Evolutionary conservation across 2,329 filamentous ascomycete species (phyloP).

Genomic region (Leptographium radiaticola): DNA sequence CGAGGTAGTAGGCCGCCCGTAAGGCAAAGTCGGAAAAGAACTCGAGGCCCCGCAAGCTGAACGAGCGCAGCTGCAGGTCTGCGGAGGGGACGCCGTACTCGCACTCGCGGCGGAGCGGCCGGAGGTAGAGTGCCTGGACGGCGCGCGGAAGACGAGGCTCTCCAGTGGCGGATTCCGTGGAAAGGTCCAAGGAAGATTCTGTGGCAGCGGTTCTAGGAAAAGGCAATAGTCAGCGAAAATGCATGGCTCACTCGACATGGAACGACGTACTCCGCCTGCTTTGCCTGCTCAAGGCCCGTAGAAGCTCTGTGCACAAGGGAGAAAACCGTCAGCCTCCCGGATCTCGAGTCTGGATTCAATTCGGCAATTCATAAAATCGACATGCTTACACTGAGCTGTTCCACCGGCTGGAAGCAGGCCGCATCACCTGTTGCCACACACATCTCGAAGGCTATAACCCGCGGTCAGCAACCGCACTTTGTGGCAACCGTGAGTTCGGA

Average conservation of each 20-base stretch:
- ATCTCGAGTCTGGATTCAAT: neutral
- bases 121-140: constrained; percentile 76
- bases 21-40: constrained; percentile 93
- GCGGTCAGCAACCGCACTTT: neutral
- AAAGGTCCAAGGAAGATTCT: neutral
- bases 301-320: neutral
- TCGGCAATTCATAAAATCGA: neutral
- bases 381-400: constrained; percentile 9
- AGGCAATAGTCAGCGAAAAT: neutral
- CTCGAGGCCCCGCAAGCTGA: constrained; percentile 77
- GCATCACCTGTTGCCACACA: constrained; percentile 7
- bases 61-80: constrained; percentile 87
- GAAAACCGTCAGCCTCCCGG: neutral
- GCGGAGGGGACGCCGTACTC: constrained; percentile 71
- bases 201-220: neutral
- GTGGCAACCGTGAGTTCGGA: no score
- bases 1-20: constrained; percentile 86
- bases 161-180: neutral
- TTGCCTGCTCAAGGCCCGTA: neutral
- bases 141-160: constrained; percentile 54
- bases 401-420: constrained; percentile 4
- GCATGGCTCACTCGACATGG: neutral
- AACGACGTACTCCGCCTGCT: neutral
- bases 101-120: constrained; percentile 64
- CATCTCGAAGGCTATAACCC: constrained; percentile 2